phyloP scores from a whole-genome alignment of 2,329 filamentous ascomycete genomes.

The Penicillium fuscoglaucum region DNA sequence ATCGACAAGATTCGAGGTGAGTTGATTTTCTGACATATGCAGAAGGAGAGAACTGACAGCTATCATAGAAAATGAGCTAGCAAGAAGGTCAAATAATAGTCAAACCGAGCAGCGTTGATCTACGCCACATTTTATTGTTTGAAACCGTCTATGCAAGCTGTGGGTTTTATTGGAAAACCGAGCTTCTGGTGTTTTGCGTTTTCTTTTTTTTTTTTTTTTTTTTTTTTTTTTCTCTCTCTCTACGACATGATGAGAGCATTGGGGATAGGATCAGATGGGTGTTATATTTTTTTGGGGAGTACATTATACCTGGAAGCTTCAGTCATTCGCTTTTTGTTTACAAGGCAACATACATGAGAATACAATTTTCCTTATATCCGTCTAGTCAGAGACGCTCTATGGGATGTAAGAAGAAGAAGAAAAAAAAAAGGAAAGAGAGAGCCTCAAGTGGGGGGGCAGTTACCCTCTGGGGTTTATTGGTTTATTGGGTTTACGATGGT shows the following conservation, averaged over 20 bases:
- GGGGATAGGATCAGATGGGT: slow-evolving; percentile 4
- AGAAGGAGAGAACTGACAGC: slow-evolving; percentile 7
- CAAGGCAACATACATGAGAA: slow-evolving; percentile 7
- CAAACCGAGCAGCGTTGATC: slow-evolving; percentile 5
- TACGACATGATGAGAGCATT: background rate
- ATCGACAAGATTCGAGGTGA: slow-evolving; percentile 13
- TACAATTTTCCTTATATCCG: slow-evolving; percentile 1
- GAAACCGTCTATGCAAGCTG: background rate
- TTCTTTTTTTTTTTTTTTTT: background rate
- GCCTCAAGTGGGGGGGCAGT: background rate
- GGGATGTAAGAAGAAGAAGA: background rate
- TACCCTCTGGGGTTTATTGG: background rate
- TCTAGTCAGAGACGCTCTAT: background rate
- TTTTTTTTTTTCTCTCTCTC: background rate
- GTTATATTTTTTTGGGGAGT: background rate
- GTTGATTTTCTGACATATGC: slow-evolving; percentile 7
- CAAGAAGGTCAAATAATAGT: background rate
- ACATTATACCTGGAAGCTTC: slow-evolving; percentile 2
- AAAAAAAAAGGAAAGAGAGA: background rate
- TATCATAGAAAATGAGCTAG: slow-evolving; percentile 11
- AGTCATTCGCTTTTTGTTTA: slow-evolving; percentile 4
- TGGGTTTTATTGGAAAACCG: slow-evolving; percentile 3
- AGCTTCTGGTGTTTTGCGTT: background rate
- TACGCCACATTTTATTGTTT: background rate
- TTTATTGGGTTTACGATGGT: no score